These are phyloP conservation scores for Phalaenopsis aphrodite DNA, from an alignment of 106 monocot species.

Conservation along the genomic window DNA sequence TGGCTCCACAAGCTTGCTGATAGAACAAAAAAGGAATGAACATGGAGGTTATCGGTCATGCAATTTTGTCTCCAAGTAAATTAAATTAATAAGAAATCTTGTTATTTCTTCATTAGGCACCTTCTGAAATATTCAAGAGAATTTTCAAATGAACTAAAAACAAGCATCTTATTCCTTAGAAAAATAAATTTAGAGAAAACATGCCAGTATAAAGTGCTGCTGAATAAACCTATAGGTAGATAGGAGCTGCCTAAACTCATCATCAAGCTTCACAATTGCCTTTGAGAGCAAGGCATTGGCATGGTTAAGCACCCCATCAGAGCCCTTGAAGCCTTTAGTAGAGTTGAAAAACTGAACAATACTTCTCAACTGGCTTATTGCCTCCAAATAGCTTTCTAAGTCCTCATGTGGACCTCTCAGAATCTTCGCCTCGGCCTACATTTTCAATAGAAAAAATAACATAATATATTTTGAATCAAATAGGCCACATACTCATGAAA, in stretches of 20 bases:
- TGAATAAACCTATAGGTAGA: conserved; percentile 43
- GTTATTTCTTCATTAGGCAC: neutral
- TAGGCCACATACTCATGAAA: neutral
- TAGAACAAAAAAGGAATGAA: conserved; percentile 11
- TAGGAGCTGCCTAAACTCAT: conserved; percentile 68
- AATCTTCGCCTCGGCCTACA: conserved; percentile 68
- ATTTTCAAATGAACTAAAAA: neutral
- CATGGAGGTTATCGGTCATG: neutral
- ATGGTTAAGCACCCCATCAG: conserved; percentile 64
- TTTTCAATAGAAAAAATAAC: neutral
- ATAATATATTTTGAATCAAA: neutral
- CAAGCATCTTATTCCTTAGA: neutral
- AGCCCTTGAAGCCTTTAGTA: conserved; percentile 50
- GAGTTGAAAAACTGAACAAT: conserved; percentile 48
- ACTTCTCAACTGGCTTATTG: conserved; percentile 54
- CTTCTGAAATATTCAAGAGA: neutral
- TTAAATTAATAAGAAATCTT: neutral
- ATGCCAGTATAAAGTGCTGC: neutral
- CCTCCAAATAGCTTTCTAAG: conserved; percentile 67
- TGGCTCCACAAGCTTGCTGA: conserved; percentile 79
- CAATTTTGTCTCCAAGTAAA: neutral
- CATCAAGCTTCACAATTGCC: conserved; percentile 58
- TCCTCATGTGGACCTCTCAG: conserved; percentile 76
- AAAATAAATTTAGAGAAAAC: neutral
- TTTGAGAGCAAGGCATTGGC: conserved; percentile 54